These are phyloP conservation scores for Aspergillus terreus DNA, from an alignment of 2,329 filamentous ascomycete genomes.

Conservation along the genomic window DNA sequence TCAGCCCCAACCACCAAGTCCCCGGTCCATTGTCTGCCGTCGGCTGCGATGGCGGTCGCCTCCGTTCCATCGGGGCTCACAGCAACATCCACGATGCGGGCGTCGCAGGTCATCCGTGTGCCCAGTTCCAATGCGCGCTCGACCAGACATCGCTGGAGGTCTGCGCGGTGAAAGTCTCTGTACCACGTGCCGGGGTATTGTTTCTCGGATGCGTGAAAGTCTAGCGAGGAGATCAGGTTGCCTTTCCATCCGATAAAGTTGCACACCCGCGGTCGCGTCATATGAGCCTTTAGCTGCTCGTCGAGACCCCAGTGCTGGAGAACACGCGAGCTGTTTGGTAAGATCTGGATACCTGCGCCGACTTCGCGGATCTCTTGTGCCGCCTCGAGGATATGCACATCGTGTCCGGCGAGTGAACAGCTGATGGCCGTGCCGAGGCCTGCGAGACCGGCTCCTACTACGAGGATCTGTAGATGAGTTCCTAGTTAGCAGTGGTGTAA, in stretches of 20 bases:
- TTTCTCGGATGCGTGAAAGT: conserved; percentile 43
- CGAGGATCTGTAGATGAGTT: conserved; percentile 23
- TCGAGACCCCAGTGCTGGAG: conserved; percentile 41
- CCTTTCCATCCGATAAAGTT: conserved; percentile 56
- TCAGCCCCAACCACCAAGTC: conserved; percentile 26
- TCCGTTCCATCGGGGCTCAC: conserved; percentile 28
- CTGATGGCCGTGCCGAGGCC: conserved; percentile 25
- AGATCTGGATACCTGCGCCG: conserved; percentile 26
- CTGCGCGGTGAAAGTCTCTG: conserved; percentile 55
- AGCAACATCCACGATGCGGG: conserved; percentile 42
- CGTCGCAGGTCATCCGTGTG: conserved; percentile 42
- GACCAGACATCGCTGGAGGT: conserved; percentile 49
- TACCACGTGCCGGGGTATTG: conserved; percentile 41
- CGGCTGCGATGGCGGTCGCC: conserved; percentile 34
- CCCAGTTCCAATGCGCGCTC: conserved; percentile 48
- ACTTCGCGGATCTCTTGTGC: conserved; percentile 24
- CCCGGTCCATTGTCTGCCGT: conserved; percentile 20
- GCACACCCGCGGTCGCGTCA: conserved; percentile 41
- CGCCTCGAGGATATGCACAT: conserved; percentile 22
- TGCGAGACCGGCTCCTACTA: conserved; percentile 29
- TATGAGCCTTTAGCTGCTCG: conserved; percentile 35
- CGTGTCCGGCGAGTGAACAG: conserved; percentile 22
- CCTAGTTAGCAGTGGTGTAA: no score
- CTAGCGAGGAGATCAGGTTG: conserved; percentile 45
- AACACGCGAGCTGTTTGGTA: conserved; percentile 28